A percentile compares a stretch with the other conserved stretches of the same genome.
Evolutionary conservation across 139 green algal genomes (phyloP).

Genomic region (Parachlorella kessleri): DNA sequence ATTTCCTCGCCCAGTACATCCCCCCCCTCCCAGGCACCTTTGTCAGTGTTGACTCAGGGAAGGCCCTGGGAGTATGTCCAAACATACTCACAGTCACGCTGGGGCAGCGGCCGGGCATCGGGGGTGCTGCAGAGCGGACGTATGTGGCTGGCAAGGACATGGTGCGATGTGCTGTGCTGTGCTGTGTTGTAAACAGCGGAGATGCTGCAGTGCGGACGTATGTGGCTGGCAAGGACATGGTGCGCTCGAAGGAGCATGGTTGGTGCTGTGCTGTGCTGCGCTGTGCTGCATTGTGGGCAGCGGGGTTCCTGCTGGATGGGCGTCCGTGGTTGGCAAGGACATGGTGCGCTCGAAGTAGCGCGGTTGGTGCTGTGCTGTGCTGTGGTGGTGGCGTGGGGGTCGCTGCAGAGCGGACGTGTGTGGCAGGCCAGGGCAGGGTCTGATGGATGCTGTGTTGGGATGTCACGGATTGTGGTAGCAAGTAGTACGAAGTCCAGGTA

Average conservation of each 20-base stretch:
- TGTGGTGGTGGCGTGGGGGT: conserved; percentile 52
- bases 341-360: conserved; percentile 15
- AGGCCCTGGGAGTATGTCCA: conserved; percentile 46
- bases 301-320: conserved; percentile 44
- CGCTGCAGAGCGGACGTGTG: conserved; percentile 49
- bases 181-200: conserved; percentile 34
- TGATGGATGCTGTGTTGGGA: not conserved
- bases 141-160: conserved; percentile 83
- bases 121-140: conserved; percentile 43
- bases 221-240: conserved; percentile 76
- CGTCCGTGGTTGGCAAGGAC: conserved; percentile 81
- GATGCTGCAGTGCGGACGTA: conserved; percentile 56
- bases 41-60: conserved; percentile 53
- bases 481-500: too few relatives aligned
- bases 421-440: conserved; percentile 74
- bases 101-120: conserved; percentile 77
- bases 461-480: not conserved
- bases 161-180: not conserved
- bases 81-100: conserved; percentile 70
- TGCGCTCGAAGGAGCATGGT: not conserved
- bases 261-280: not conserved
- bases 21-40: conserved; percentile 52
- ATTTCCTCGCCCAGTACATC: conserved; percentile 77
- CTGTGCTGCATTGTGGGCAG: conserved; percentile 18
- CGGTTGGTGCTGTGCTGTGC: not conserved